phyloP scores from a whole-genome alignment of 164 flowering plant genomes.

The Tetracentron sinense region DNA sequence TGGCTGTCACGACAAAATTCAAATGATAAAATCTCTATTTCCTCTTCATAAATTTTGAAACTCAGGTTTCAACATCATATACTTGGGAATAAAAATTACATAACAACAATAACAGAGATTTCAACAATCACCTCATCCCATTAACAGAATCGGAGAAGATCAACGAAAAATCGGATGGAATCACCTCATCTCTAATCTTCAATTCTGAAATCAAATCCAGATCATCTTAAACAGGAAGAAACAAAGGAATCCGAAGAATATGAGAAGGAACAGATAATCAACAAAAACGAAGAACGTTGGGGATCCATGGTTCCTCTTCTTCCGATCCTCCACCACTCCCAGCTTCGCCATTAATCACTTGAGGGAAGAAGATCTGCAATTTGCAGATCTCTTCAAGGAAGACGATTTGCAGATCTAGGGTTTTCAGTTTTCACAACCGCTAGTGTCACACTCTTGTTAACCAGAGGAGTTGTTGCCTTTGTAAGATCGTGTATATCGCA shows the following conservation, averaged over 20 bases:
- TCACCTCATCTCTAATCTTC: neutral
- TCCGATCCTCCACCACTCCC: conserved; percentile 23
- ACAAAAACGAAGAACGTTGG: conserved; percentile 55
- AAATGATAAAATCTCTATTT: neutral
- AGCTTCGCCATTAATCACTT: too few species aligned
- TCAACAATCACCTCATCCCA: neutral
- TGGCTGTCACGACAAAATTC: neutral
- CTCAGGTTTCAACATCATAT: too few species aligned
- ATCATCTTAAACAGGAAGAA: conserved; percentile 47
- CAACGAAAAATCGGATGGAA: neutral
- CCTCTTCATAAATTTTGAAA: neutral
- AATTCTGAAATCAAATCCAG: conserved; percentile 27
- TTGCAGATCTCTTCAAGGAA: too few species aligned
- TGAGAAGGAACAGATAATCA: conserved; percentile 58
- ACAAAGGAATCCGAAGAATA: conserved; percentile 55
- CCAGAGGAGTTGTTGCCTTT: too few species aligned
- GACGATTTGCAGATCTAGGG: too few species aligned
- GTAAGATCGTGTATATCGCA: too few species aligned
- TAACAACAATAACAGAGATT: neutral
- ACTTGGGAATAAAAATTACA: too few species aligned
- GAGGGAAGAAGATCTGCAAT: too few species aligned
- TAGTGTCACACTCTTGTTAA: too few species aligned
- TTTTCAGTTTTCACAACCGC: too few species aligned
- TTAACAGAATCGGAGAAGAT: neutral
- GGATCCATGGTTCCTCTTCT: conserved; percentile 56